Percentiles rank a stretch among this genome's conserved stretches.
These are phyloP conservation scores for Cercospora sp. DNA, from an alignment of 2,329 filamentous ascomycete species.

Conservation along the genomic window DNA sequence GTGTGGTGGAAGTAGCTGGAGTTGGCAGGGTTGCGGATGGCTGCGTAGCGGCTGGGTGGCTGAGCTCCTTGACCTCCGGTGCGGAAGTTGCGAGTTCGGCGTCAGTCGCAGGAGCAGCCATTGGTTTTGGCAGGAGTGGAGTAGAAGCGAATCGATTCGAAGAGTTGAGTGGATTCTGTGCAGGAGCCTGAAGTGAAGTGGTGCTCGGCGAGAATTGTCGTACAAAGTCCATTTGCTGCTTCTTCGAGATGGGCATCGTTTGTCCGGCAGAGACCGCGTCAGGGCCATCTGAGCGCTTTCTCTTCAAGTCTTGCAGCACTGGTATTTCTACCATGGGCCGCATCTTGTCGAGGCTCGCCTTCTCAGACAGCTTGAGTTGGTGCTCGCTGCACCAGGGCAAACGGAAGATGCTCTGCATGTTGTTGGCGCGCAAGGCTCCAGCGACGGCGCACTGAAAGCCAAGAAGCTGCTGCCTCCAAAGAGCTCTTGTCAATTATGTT, in stretches of 20 bases:
- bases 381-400: constrained; percentile 49
- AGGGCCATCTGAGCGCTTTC: constrained; percentile 56
- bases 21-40: not conserved
- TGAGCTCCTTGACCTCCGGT: not conserved
- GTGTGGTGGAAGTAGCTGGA: constrained; percentile 4
- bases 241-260: constrained; percentile 27
- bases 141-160: constrained; percentile 3
- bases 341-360: constrained; percentile 43
- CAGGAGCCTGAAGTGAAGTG: constrained; percentile 4
- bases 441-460: constrained; percentile 23
- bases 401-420: constrained; percentile 55
- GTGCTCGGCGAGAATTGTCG: constrained; percentile 17
- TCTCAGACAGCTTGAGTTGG: constrained; percentile 32
- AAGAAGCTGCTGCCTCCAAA: constrained; percentile 30
- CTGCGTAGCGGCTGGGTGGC: not conserved
- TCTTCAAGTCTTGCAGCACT: constrained; percentile 56
- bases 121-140: constrained; percentile 11
- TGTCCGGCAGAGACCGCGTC: constrained; percentile 36
- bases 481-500: constrained; percentile 22
- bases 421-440: constrained; percentile 30
- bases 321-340: constrained; percentile 50
- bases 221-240: constrained; percentile 33
- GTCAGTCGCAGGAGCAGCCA: constrained; percentile 5
- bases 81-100: constrained; percentile 8
- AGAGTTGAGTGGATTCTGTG: not conserved